Percentiles rank a stretch among this genome's conserved stretches.
Conservation (phyloP, 1,284 basidiomycete species). For the Cryptococcus amylolentus region DNA sequence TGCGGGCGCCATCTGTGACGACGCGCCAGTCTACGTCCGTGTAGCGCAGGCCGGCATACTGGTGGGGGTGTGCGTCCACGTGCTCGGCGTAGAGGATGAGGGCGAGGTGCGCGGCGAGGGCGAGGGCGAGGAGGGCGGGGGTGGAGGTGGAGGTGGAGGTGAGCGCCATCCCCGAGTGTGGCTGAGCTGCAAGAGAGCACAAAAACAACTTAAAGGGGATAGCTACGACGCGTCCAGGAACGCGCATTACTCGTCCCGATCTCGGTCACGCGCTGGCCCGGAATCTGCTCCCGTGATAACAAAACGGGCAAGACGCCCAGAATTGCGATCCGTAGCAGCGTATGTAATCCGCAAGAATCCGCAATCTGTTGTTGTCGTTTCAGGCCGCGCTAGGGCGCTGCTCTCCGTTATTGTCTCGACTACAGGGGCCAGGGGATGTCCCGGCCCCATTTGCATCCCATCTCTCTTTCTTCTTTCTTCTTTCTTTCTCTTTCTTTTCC, state of each 20-base stretch:
- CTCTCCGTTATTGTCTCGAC: background rate
- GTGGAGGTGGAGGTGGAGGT: background rate
- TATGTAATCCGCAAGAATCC: background rate
- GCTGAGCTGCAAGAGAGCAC: background rate
- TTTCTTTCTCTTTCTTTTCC: background rate
- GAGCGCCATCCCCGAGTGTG: background rate
- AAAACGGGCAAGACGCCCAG: too few relatives aligned
- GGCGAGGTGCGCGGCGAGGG: constrained; percentile 28
- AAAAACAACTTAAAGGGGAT: too few relatives aligned
- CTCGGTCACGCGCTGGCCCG: too few relatives aligned
- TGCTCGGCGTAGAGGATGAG: constrained; percentile 40
- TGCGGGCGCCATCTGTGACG: constrained; percentile 72
- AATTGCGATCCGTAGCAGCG: too few relatives aligned
- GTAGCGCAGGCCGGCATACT: constrained; percentile 65
- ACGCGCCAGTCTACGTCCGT: constrained; percentile 97
- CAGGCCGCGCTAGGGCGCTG: background rate
- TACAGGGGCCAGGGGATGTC: background rate
- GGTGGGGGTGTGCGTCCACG: constrained; percentile 41
- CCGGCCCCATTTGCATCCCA: background rate
- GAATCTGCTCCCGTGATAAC: too few relatives aligned
- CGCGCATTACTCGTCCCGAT: too few relatives aligned
- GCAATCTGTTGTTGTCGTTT: background rate
- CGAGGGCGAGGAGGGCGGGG: constrained; percentile 13
- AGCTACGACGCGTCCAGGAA: too few relatives aligned
- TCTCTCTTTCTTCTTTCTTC: constrained; percentile 1